Conservation (phyloP, 371 early-diverging fungal genomes). For the Mortierella sp. region DNA sequence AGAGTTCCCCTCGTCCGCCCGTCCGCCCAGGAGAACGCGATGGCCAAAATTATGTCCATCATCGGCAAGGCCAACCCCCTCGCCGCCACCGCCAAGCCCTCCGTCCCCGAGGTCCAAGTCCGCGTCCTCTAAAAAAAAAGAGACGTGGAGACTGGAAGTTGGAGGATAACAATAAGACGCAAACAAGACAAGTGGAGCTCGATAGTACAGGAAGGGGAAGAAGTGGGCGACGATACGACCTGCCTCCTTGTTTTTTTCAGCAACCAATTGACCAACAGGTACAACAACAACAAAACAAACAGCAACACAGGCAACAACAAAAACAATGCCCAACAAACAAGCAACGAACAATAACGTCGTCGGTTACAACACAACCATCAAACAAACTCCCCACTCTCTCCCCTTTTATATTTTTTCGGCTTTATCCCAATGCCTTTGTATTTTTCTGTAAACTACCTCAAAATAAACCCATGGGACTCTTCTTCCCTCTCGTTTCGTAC, state of each 20-base stretch:
- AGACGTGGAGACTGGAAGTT: neutral
- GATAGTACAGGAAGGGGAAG: neutral
- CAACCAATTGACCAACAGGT: neutral
- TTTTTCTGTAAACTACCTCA: conserved; percentile 1
- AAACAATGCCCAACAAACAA: neutral
- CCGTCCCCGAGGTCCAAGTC: conserved; percentile 27
- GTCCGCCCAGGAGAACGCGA: conserved; percentile 50
- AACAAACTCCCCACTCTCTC: conserved; percentile 4
- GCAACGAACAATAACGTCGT: neutral
- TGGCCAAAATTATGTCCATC: conserved; percentile 54
- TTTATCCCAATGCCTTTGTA: conserved; percentile 1
- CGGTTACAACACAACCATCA: neutral
- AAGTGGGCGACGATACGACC: neutral
- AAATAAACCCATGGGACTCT: neutral
- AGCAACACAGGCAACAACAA: neutral
- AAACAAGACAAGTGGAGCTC: neutral
- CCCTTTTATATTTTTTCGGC: neutral
- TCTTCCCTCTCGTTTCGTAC: neutral
- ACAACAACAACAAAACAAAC: neutral
- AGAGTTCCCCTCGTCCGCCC: conserved; percentile 37
- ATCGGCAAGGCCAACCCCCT: conserved; percentile 38
- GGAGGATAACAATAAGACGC: neutral
- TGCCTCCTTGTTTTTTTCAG: neutral
- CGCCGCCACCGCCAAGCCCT: conserved; percentile 28
- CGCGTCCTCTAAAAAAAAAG: conserved; percentile 8